phyloP scores from a whole-genome alignment of 208 protist genomes.

The Crithidia thermophila region DNA sequence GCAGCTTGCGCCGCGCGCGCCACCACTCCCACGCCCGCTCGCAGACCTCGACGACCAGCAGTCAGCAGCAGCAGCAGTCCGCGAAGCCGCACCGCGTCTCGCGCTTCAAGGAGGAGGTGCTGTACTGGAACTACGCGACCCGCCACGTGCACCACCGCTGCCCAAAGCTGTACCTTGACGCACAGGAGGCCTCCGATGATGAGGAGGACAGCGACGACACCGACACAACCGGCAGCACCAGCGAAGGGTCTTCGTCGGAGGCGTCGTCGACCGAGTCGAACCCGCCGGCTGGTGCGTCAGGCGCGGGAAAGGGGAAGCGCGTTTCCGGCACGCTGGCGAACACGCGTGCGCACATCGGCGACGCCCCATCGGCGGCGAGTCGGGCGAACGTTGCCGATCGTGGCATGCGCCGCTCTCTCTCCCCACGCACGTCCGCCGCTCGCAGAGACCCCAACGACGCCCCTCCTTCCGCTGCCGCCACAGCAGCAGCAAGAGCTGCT shows the following conservation, averaged over 20 bases:
- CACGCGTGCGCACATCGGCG: constrained; percentile 1
- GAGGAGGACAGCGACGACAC: constrained; percentile 29
- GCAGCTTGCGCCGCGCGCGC: neutral
- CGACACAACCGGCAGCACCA: constrained; percentile 1
- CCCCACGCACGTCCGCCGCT: constrained; percentile 4
- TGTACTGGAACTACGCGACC: constrained; percentile 46
- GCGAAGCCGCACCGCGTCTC: constrained; percentile 15
- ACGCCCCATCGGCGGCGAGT: neutral
- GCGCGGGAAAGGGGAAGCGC: neutral
- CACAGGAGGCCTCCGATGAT: constrained; percentile 33
- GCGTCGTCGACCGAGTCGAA: neutral
- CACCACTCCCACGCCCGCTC: constrained; percentile 5
- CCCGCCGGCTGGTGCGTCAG: neutral
- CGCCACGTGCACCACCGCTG: constrained; percentile 60
- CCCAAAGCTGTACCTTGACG: constrained; percentile 52
- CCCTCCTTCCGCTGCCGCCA: neutral
- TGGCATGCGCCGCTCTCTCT: constrained; percentile 22
- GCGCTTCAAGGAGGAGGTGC: constrained; percentile 33
- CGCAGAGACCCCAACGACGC: neutral
- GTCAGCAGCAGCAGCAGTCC: neutral
- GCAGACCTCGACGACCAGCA: neutral
- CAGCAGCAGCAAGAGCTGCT: neutral
- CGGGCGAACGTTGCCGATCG: constrained; percentile 4
- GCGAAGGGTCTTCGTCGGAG: constrained; percentile 10
- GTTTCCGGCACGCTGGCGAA: neutral